phyloP scores from a whole-genome alignment of 495 filamentous ascomycete genomes.

The Aspergillus steynii region DNA sequence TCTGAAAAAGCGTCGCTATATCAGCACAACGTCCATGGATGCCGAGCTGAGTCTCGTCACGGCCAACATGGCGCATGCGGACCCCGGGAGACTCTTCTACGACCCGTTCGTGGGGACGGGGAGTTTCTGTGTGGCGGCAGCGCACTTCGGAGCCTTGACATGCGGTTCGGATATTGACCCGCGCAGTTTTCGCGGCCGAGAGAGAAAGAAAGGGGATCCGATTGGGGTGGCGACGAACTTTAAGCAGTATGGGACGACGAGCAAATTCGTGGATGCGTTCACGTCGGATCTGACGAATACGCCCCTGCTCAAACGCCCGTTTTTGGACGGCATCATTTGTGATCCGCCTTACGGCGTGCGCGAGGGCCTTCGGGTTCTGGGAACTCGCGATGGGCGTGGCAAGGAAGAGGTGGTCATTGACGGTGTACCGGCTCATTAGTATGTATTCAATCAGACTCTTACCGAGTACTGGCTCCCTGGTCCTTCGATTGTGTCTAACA shows the following conservation, averaged over 20 bases:
- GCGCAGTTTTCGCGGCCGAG: constrained; percentile 75
- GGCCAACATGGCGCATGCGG: constrained; percentile 83
- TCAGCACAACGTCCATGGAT: constrained; percentile 96
- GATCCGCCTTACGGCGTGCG: constrained; percentile 98
- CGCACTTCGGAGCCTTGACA: constrained; percentile 81
- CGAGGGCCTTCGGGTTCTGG: constrained; percentile 86
- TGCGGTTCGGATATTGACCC: constrained; percentile 93
- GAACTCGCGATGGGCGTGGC: constrained; percentile 65
- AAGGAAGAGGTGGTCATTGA: constrained; percentile 64
- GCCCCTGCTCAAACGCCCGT: constrained; percentile 58
- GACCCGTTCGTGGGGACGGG: constrained; percentile 97
- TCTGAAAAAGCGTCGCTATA: constrained; percentile 89
- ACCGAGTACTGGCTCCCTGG: too few species aligned
- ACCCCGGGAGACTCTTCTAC: constrained; percentile 78
- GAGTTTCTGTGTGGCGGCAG: constrained; percentile 80
- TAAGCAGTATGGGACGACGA: constrained; percentile 72
- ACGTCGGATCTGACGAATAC: constrained; percentile 88
- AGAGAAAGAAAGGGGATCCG: constrained; percentile 40
- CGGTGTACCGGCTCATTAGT: constrained; percentile 71
- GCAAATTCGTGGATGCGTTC: constrained; percentile 70
- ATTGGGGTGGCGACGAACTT: constrained; percentile 73
- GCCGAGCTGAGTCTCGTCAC: constrained; percentile 89
- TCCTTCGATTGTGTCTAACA: constrained; percentile 11
- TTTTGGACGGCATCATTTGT: constrained; percentile 91
- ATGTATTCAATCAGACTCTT: constrained; percentile 15